Evolutionary conservation across 1,284 basidiomycete species (phyloP).

Genomic region (Malassezia yamatoensis): DNA sequence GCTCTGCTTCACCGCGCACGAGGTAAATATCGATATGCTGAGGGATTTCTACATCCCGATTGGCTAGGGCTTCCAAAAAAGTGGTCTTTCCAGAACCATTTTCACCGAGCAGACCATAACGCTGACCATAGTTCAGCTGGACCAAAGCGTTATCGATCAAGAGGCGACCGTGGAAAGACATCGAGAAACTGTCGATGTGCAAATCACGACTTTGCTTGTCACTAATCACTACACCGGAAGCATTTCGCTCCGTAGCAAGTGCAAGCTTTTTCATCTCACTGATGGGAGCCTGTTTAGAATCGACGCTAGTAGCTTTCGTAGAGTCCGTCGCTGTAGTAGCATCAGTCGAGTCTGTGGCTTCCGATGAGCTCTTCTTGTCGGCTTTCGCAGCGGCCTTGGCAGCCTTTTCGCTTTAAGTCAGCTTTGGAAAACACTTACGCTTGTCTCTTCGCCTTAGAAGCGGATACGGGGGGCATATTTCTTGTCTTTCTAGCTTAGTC

Average conservation of each 20-base stretch:
- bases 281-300: slow-evolving; percentile 18
- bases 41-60: slow-evolving; percentile 76
- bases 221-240: slow-evolving; percentile 72
- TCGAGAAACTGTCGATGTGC: slow-evolving; percentile 90
- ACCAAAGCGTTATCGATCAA: slow-evolving; percentile 82
- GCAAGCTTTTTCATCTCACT: slow-evolving; percentile 47
- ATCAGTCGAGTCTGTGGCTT: slow-evolving; percentile 27
- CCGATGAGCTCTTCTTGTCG: slow-evolving; percentile 32
- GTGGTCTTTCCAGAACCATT: slow-evolving; percentile 93
- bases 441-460: slow-evolving; percentile 48
- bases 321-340: slow-evolving; percentile 22
- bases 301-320: slow-evolving; percentile 16
- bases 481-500: neutral
- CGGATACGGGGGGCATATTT: slow-evolving; percentile 42
- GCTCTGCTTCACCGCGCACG: slow-evolving; percentile 88
- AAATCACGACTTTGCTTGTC: slow-evolving; percentile 87
- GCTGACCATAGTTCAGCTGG: slow-evolving; percentile 89
- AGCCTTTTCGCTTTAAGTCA: slow-evolving; percentile 38
- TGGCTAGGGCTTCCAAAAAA: slow-evolving; percentile 45
- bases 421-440: slow-evolving; percentile 23
- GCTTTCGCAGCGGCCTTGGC: slow-evolving; percentile 43
- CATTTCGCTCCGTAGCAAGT: slow-evolving; percentile 44
- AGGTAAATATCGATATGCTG: slow-evolving; percentile 95
- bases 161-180: slow-evolving; percentile 92
- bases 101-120: slow-evolving; percentile 87